Conservation (phyloP, 257 asterid species). For the Jaltomata sinuosa region DNA sequence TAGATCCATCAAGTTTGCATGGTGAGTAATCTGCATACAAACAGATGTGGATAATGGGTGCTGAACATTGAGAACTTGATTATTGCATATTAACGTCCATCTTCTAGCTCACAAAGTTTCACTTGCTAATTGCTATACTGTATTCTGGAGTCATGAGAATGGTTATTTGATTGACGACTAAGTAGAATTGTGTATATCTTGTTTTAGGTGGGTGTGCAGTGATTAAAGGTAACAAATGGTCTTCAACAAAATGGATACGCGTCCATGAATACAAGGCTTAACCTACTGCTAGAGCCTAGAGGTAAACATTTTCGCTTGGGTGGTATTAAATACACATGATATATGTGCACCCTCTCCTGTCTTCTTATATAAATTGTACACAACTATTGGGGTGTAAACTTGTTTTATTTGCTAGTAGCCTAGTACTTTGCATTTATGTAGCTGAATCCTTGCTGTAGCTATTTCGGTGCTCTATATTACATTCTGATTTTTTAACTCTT, state of each 20-base stretch:
- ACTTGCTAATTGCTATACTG: not conserved
- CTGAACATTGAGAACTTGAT: not conserved
- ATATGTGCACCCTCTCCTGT: not conserved
- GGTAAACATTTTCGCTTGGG: slow-evolving; percentile 30
- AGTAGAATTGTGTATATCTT: not conserved
- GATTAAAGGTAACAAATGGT: slow-evolving; percentile 94
- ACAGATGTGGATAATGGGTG: not conserved
- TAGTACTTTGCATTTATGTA: not conserved
- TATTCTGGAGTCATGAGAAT: not conserved
- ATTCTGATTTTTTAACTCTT: not conserved
- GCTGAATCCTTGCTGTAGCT: not conserved
- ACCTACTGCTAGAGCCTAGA: slow-evolving; percentile 10
- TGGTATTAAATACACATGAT: not conserved
- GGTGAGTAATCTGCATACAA: slow-evolving; percentile 28
- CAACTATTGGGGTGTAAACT: not conserved
- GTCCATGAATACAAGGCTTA: slow-evolving; percentile 63
- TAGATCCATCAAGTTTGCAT: slow-evolving; percentile 92
- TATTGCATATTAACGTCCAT: not conserved
- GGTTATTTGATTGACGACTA: not conserved
- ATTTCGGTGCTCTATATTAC: not conserved
- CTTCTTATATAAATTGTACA: not conserved
- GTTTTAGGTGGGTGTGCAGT: slow-evolving; percentile 57
- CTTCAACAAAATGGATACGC: slow-evolving; percentile 95
- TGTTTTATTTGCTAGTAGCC: not conserved
- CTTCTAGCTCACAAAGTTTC: not conserved